A percentile compares a stretch with the other conserved stretches of the same genome.
Conservation (phyloP, 2,329 filamentous ascomycete genomes). For the Lasiodiplodia sp. region DNA sequence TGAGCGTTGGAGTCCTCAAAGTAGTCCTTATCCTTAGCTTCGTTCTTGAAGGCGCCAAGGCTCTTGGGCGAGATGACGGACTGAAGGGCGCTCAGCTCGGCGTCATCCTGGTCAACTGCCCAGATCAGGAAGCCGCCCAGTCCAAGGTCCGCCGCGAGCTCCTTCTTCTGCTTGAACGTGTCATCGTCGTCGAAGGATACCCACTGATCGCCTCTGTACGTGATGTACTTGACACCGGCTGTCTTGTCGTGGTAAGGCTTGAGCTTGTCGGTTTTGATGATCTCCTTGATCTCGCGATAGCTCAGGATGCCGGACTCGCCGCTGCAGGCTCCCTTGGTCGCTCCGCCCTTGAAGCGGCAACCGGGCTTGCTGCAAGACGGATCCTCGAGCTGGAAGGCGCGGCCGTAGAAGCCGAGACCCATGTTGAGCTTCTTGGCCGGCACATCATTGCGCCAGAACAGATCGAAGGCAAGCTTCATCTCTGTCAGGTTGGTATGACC, state of each 20-base stretch:
- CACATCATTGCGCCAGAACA: conserved; percentile 57
- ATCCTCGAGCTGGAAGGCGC: conserved; percentile 39
- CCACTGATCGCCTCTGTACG: conserved; percentile 48
- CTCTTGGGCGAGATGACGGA: background rate
- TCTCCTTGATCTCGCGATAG: conserved; percentile 46
- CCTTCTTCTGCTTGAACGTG: conserved; percentile 45
- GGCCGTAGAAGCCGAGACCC: conserved; percentile 58
- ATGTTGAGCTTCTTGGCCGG: conserved; percentile 52
- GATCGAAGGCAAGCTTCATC: conserved; percentile 51
- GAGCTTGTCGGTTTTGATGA: conserved; percentile 35
- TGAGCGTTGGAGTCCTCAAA: conserved; percentile 34
- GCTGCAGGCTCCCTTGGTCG: conserved; percentile 40
- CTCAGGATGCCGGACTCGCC: conserved; percentile 43
- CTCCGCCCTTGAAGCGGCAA: conserved; percentile 36
- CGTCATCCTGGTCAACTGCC: conserved; percentile 1
- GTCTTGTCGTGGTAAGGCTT: conserved; percentile 38
- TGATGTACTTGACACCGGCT: conserved; percentile 45
- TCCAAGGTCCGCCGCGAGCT: conserved; percentile 42
- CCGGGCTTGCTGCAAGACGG: conserved; percentile 35
- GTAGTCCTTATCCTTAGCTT: conserved; percentile 28
- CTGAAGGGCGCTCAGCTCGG: background rate
- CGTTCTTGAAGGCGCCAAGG: conserved; percentile 17
- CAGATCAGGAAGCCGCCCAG: conserved; percentile 38
- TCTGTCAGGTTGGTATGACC: conserved; percentile 59
- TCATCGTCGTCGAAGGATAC: conserved; percentile 44